A percentile compares a stretch with the other conserved stretches of the same genome.
Evolutionary conservation across 495 filamentous ascomycete species (phyloP).

Genomic region (Aspergillus sparsus): DNA sequence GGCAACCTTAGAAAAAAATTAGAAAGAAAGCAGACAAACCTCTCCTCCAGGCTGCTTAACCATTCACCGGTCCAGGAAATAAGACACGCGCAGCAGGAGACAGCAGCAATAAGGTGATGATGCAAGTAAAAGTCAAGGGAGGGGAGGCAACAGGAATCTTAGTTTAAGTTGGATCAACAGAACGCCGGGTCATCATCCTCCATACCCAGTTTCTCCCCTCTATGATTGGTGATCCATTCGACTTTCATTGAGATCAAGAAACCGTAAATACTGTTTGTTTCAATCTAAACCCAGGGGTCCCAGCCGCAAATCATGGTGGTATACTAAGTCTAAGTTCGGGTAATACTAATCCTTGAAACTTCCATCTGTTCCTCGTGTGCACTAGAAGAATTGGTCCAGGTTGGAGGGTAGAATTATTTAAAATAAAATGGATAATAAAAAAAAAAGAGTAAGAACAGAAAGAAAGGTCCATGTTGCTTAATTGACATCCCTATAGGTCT

Average conservation of each 20-base stretch:
- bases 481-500: neutral
- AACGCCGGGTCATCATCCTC: slow-evolving; percentile 5
- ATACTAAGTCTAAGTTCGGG: neutral
- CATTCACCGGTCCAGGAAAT: slow-evolving; percentile 5
- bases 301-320: slow-evolving; percentile 10
- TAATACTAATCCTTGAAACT: slow-evolving; percentile 7
- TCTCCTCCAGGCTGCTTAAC: neutral
- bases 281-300: neutral
- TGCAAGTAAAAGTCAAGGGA: neutral
- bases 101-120: slow-evolving; percentile 11
- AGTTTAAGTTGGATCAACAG: slow-evolving; percentile 9
- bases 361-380: slow-evolving; percentile 1
- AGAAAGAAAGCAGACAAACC: neutral
- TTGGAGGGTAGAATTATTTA: no score
- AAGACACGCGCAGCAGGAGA: neutral
- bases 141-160: slow-evolving; percentile 7
- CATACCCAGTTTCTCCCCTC: neutral
- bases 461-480: neutral
- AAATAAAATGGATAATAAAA: no score
- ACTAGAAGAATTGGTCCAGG: neutral
- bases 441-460: neutral
- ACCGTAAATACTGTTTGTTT: neutral
- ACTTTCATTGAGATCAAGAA: slow-evolving; percentile 7
- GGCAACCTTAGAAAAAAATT: no score
- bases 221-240: slow-evolving; percentile 13